Base-by-base conservation (phyloP, 2,329 filamentous ascomycete species). In the Botryosphaeria dothidea region DNA sequence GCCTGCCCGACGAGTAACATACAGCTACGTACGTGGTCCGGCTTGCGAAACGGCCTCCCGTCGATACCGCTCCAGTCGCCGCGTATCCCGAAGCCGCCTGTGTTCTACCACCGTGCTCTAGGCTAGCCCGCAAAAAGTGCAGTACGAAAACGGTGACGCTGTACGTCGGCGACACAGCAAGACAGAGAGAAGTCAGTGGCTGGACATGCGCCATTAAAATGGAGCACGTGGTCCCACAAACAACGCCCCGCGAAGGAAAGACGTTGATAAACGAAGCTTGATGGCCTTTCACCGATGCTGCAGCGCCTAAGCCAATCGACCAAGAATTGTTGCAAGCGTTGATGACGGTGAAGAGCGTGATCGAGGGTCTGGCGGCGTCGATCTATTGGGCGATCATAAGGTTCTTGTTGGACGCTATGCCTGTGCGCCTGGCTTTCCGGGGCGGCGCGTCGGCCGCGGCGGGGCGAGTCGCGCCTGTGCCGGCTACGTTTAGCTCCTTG, bases 361-460 rank as follows among this genome's bases (percentile, higher is more conserved):
- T 60, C 56, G 56, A 34, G 27, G 41, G 25, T 46, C 25, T 21
- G n/a, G n/a, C 19, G n/a, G n/a, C 19, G 56, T 52, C 56, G 56
- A 60, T 60, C 56, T 27, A 31, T 23, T n/a, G 38, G 54, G 41
- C 56, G 56, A 60, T 60, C 56, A 60, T 48, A 48, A 60, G 56
- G 56, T 38, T 60, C 56, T 34, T 60, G 25, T 21, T 46, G n/a
- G 56, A 48, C 43, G 56, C 41, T 29, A 60, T 34, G 56, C 56
- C 56, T 60, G 41, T 60, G 56, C 56, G 56, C 38, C 4, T 15
- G n/a, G 25, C 23, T 15, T 58, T 38, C 25, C 56, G 52, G 34
- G 52, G 52, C 54, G 54, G 36, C 23, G 54, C 34, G 34, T 19
- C 27, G 5, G 27, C 49, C 17, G 49, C 27, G 9, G 29, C 49